Conservation (phyloP, 768 basidiomycete genomes). For the Mycena amicta region DNA sequence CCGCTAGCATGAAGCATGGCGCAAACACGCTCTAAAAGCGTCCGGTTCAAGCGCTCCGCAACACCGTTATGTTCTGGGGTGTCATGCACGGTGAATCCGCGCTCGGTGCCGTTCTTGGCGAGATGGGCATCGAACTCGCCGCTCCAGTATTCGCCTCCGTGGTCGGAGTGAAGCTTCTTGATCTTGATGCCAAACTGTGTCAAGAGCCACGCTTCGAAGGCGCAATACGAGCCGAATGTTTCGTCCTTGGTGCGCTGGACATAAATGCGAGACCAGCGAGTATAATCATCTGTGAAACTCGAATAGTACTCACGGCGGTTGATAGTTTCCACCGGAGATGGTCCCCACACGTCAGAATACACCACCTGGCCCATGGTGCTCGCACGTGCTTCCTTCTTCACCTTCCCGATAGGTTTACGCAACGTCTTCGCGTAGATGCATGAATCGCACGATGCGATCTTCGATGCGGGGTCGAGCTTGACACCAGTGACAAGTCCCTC, state of each 20-base stretch:
- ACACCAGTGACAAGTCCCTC: slow-evolving; percentile 27
- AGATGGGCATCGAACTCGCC: slow-evolving; percentile 24
- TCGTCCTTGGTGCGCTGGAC: slow-evolving; percentile 33
- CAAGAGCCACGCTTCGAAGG: slow-evolving; percentile 27
- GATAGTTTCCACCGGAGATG: slow-evolving; percentile 27
- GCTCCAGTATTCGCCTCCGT: slow-evolving; percentile 32
- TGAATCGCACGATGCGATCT: slow-evolving; percentile 29
- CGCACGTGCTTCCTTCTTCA: slow-evolving; percentile 22
- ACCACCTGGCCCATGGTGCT: slow-evolving; percentile 33
- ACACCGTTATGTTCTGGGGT: slow-evolving; percentile 29
- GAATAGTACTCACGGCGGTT: slow-evolving; percentile 31
- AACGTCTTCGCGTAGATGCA: slow-evolving; percentile 34
- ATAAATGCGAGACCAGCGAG: slow-evolving; percentile 26
- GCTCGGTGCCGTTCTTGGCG: slow-evolving; percentile 20
- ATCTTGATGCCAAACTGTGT: slow-evolving; percentile 30
- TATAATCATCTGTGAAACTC: slow-evolving; percentile 38
- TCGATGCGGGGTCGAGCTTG: slow-evolving; percentile 22
- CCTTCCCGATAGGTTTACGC: slow-evolving; percentile 29
- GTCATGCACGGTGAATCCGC: slow-evolving; percentile 20
- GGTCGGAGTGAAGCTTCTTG: slow-evolving; percentile 29
- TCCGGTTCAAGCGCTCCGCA: slow-evolving; percentile 31
- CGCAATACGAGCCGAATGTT: slow-evolving; percentile 26
- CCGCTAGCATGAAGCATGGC: slow-evolving; percentile 29
- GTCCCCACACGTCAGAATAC: slow-evolving; percentile 43
- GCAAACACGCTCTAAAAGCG: slow-evolving; percentile 25